Evolutionary conservation across 202 grass and related monocot species (phyloP), one percentile per base, ranked within the genome.

Genomic region (Eragrostis tef): DNA sequence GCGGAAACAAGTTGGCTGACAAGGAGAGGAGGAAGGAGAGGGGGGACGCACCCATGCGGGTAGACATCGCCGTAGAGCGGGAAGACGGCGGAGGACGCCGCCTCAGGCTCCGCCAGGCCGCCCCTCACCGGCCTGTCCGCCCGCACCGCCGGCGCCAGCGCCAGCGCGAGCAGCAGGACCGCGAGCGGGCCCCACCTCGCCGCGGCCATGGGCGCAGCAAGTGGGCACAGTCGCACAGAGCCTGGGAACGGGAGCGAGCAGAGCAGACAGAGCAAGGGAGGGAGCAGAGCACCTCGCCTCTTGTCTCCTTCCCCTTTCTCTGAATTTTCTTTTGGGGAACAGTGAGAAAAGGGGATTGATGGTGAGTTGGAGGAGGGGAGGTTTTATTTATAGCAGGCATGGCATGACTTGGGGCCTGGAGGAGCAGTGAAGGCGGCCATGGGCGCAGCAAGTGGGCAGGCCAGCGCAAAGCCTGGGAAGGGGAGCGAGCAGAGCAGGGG

Each of bases 1-100:
- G 26, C n/a, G 11, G 36, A 5, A 13, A 8, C 25, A 12, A 39
- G 11, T 14, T 29, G 22, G 65, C 20, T 13, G 31, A 51, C 24
- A 7, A 11, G 27, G 60, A 20, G 39, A 13, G 31, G 11, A 5
- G 16, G 10, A 21, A 20, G 15, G 27, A 14, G 6, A 8, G 61
- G 42, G 76, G 72, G 36, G 16, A 34, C 47, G 54, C 64, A 96
- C 96, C 96, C 93, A 83, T 84, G 49, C 1, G 96, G 96, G 46
- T 99, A 93, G 20, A 99, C 96, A 71, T 99, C 67, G 77, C 96
- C 96, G 54, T 86, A 79, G 86, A 99, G 89, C 71, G 81, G 96
- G 84, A 99, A 96, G n/a, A 99, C 61, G 62, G 89, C 87, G 63
- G 96, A 96, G 56, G 90, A 88, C 6, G 36, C 9, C 7, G 36